Conservation (phyloP, 2,329 filamentous ascomycete species). For the Sporothrix phasma region DNA sequence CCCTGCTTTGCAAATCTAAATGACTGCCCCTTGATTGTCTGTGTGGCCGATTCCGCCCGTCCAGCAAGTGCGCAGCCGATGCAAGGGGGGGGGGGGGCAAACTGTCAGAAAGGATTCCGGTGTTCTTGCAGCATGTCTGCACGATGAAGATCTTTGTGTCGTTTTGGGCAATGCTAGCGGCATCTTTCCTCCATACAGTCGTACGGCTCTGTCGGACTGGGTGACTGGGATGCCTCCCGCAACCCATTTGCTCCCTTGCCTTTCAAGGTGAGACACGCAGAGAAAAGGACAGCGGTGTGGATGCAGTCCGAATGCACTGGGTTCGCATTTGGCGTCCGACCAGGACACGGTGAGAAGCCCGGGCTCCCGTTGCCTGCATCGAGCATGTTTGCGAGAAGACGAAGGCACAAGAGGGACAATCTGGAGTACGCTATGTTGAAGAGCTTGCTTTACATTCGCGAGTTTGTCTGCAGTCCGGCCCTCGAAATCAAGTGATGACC, state of each 20-base stretch:
- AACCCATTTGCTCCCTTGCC: not conserved
- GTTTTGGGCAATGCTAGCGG: not conserved
- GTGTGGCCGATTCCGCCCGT: not conserved
- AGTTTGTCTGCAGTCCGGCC: not conserved
- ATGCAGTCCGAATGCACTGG: no score
- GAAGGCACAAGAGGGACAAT: not conserved
- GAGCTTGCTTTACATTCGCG: not conserved
- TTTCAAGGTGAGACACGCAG: conserved; percentile 1
- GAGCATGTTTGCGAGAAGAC: not conserved
- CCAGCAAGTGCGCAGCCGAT: not conserved
- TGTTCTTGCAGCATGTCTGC: not conserved
- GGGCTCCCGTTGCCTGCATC: not conserved
- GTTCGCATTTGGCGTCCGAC: not conserved
- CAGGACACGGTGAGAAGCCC: not conserved
- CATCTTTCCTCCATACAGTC: no score
- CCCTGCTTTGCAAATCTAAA: not conserved
- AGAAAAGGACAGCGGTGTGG: not conserved
- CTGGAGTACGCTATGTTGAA: no score
- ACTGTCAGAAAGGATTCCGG: not conserved
- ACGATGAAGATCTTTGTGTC: conserved; percentile 3
- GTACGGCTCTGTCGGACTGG: no score
- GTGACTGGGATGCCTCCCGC: not conserved
- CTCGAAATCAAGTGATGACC: no score
- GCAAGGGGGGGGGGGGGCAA: not conserved
- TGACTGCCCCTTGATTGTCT: not conserved